These are phyloP conservation scores for Aspergillus bertholletiae DNA, from an alignment of 495 filamentous ascomycete genomes.

Conservation along the genomic window DNA sequence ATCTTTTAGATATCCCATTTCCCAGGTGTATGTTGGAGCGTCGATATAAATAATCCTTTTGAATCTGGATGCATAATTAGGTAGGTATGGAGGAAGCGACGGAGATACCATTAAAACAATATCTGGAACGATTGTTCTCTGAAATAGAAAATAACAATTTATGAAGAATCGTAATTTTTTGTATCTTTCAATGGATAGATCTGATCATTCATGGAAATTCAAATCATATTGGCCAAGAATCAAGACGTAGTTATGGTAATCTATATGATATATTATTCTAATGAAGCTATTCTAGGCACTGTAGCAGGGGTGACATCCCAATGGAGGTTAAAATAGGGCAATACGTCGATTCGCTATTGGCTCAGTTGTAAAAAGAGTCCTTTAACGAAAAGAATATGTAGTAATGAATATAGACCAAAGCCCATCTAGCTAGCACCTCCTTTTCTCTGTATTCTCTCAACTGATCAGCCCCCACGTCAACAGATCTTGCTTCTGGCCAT, in stretches of 20 bases:
- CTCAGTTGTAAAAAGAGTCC: conserved; percentile 20
- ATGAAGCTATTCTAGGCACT: conserved; percentile 13
- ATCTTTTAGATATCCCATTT: conserved; percentile 27
- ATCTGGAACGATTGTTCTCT: conserved; percentile 24
- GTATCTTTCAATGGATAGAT: too few species aligned
- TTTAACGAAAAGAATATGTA: conserved; percentile 26
- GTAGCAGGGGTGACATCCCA: conserved; percentile 10
- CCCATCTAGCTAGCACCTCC: conserved; percentile 29
- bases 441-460: too few species aligned
- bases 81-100: conserved; percentile 32
- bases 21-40: conserved; percentile 36
- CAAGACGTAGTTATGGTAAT: conserved; percentile 20
- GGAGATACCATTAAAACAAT: conserved; percentile 19
- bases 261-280: conserved; percentile 29
- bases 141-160: conserved; percentile 20
- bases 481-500: too few species aligned
- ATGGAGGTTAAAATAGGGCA: conserved; percentile 13
- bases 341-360: conserved; percentile 27
- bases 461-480: too few species aligned
- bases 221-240: neutral
- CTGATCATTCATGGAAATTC: neutral
- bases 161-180: conserved; percentile 23
- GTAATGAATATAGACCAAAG: conserved; percentile 25
- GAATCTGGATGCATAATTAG: conserved; percentile 41
- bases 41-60: conserved; percentile 23